phyloP scores from a whole-genome alignment of 371 early-diverging fungal genomes.

The Rhizopus stolonifer region DNA sequence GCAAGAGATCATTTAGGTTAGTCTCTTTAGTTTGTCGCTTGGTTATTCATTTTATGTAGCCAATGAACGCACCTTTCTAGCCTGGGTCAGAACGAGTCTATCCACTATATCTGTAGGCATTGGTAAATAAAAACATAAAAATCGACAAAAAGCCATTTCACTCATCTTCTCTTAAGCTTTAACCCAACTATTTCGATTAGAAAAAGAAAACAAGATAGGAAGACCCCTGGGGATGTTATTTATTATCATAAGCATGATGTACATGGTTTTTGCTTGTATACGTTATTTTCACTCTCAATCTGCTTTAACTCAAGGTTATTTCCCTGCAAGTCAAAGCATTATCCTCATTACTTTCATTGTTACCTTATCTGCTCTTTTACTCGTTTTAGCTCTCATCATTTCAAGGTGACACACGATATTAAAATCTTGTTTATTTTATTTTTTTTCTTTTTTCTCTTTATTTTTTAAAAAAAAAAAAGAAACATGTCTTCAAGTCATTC shows the following conservation, averaged over 20 bases:
- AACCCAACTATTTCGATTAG: conserved; percentile 70
- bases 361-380: conserved; percentile 37
- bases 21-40: not conserved
- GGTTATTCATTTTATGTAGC: conserved; percentile 36
- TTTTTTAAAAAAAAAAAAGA: no score
- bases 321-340: conserved; percentile 70
- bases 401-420: not conserved
- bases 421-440: no score
- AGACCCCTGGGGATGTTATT: conserved; percentile 55
- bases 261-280: conserved; percentile 62
- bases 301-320: conserved; percentile 66
- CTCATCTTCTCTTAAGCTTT: conserved; percentile 42
- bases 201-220: conserved; percentile 27
- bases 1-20: conserved; percentile 75
- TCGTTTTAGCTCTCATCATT: conserved; percentile 6
- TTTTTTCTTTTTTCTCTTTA: no score
- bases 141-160: not conserved
- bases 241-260: conserved; percentile 60
- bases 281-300: conserved; percentile 74
- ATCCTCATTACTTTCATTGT: conserved; percentile 45
- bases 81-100: conserved; percentile 77
- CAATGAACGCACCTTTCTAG: conserved; percentile 79
- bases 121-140: conserved; percentile 28
- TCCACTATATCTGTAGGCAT: conserved; percentile 77
- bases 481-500: no score